Conservation (phyloP, 306 rosid species). For the Erythrophleum fordii region DNA sequence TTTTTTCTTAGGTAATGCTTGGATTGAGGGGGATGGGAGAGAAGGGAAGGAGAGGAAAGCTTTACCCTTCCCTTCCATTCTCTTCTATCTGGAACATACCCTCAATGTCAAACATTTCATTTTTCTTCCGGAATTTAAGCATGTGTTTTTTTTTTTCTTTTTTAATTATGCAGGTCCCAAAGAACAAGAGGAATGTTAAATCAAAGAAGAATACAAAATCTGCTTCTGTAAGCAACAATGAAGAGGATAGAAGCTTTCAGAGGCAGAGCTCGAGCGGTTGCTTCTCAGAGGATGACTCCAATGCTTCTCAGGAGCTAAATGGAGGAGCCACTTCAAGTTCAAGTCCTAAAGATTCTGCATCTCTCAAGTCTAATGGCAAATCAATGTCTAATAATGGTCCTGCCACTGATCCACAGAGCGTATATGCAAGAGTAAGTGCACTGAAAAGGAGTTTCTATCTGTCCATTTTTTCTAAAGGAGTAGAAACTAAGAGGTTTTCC, state of each 20-base stretch:
- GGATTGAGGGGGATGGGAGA: too few species aligned
- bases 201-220: constrained; percentile 57
- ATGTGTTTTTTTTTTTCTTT: background rate
- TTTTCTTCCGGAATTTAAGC: constrained; percentile 11
- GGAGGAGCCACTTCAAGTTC: constrained; percentile 55
- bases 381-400: constrained; percentile 62
- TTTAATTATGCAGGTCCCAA: constrained; percentile 40
- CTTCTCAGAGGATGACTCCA: constrained; percentile 76
- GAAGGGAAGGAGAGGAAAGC: too few species aligned
- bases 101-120: background rate
- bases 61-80: too few species aligned
- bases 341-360: constrained; percentile 38
- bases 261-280: constrained; percentile 62
- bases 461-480: background rate
- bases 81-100: too few species aligned
- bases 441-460: constrained; percentile 5
- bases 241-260: constrained; percentile 49
- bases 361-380: constrained; percentile 52
- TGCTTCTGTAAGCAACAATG: constrained; percentile 46
- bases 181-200: constrained; percentile 53
- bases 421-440: constrained; percentile 80
- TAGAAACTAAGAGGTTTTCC: constrained; percentile 20
- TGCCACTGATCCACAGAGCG: constrained; percentile 81
- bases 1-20: background rate
- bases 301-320: constrained; percentile 44